These are phyloP conservation scores for Glycine latifolia DNA, from an alignment of 306 rosid species.

Conservation along the genomic window DNA sequence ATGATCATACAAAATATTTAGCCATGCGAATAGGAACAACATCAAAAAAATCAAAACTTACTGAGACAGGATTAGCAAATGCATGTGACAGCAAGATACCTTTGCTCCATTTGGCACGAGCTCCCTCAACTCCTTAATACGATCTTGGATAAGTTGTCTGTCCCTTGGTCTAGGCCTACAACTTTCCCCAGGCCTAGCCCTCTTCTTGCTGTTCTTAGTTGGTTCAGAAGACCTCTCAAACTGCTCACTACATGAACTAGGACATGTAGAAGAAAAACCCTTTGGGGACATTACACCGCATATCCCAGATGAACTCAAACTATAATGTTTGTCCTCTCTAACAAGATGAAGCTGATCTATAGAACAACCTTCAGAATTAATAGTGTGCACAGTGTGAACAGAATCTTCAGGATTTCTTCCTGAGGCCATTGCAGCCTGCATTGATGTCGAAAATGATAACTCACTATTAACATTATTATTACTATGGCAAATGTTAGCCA, in stretches of 20 bases:
- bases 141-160: slow-evolving; percentile 97
- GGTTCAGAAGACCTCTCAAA: slow-evolving; percentile 80
- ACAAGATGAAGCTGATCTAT: slow-evolving; percentile 60
- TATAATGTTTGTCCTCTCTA: slow-evolving; percentile 63
- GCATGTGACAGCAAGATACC: slow-evolving; percentile 53
- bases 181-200: slow-evolving; percentile 91
- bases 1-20: slow-evolving; percentile 44
- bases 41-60: slow-evolving; percentile 25
- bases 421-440: slow-evolving; percentile 70
- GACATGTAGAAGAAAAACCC: slow-evolving; percentile 79
- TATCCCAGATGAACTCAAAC: slow-evolving; percentile 82
- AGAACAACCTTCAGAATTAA: slow-evolving; percentile 69
- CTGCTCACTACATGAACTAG: slow-evolving; percentile 76
- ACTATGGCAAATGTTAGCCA: slow-evolving; percentile 72
- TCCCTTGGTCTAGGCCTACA: slow-evolving; percentile 98
- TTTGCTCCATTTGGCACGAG: slow-evolving; percentile 93
- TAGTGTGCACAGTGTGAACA: slow-evolving; percentile 54
- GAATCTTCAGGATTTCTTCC: slow-evolving; percentile 73
- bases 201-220: slow-evolving; percentile 82
- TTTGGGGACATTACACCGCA: slow-evolving; percentile 71
- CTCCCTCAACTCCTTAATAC: slow-evolving; percentile 94
- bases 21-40: slow-evolving; percentile 45
- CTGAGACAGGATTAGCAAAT: slow-evolving; percentile 29
- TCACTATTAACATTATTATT: slow-evolving; percentile 64
- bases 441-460: slow-evolving; percentile 62